A percentile compares a stretch with the other conserved stretches of the same genome.
Conservation (phyloP, 257 asterid species). For the Solanum tacnaense region DNA sequence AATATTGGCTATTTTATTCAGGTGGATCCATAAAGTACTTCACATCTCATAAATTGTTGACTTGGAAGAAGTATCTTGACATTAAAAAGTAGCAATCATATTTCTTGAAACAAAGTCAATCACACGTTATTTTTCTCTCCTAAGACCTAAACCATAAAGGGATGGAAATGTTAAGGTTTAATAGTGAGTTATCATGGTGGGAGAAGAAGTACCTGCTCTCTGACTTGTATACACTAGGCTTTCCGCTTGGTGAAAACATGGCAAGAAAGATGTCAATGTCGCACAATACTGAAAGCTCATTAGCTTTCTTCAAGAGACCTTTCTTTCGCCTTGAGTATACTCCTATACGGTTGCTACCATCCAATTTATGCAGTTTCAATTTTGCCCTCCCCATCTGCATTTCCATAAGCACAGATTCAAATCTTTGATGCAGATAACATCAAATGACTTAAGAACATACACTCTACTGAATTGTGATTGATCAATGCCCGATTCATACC, state of each 20-base stretch:
- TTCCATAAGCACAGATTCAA: neutral
- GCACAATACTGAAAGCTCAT: constrained; percentile 3
- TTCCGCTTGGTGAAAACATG: constrained; percentile 1
- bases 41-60: neutral
- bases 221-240: constrained; percentile 5
- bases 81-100: neutral
- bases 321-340: constrained; percentile 4
- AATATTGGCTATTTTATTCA: neutral
- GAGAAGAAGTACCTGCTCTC: neutral
- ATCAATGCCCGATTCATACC: neutral
- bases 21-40: neutral
- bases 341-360: neutral
- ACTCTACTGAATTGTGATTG: neutral
- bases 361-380: neutral
- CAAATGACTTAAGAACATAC: neutral
- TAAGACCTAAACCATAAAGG: neutral
- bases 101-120: neutral
- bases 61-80: neutral
- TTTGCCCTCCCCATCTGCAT: constrained; percentile 2
- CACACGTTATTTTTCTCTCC: neutral
- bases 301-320: constrained; percentile 9
- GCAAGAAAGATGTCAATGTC: constrained; percentile 1
- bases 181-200: neutral
- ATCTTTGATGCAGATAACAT: neutral
- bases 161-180: neutral